Evolutionary conservation across 2,329 filamentous ascomycete species (phyloP).

Genomic region (Penicillium hesseltinei): DNA sequence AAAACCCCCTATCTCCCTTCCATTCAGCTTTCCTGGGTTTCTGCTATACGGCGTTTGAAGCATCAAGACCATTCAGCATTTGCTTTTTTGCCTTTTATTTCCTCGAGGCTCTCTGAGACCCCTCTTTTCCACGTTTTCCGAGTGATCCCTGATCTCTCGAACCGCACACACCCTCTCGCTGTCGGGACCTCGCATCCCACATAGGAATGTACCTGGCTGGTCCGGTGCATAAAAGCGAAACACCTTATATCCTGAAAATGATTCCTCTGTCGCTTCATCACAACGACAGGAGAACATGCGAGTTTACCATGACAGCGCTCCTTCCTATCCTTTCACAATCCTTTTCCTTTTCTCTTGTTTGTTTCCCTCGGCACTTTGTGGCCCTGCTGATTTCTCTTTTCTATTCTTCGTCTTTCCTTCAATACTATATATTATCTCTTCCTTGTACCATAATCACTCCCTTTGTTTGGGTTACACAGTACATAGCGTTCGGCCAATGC

Average conservation of each 20-base stretch:
- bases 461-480: constrained; percentile 12
- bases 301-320: constrained; percentile 1
- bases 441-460: constrained; percentile 24
- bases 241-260: constrained; percentile 1
- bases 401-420: constrained; percentile 9
- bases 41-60: constrained; percentile 19
- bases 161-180: background rate
- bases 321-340: background rate
- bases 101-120: background rate
- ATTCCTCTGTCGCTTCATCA: background rate
- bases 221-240: constrained; percentile 13
- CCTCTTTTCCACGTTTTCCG: background rate
- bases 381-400: constrained; percentile 3
- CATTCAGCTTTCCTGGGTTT: background rate
- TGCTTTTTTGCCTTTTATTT: constrained; percentile 8
- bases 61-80: constrained; percentile 20
- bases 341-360: background rate
- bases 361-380: background rate
- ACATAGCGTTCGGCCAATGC: constrained; percentile 16
- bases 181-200: background rate
- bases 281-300: background rate
- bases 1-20: background rate
- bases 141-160: background rate
- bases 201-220: constrained; percentile 19
- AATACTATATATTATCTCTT: constrained; percentile 14